Percentiles rank a stretch among this genome's conserved stretches.
phyloP scores from a whole-genome alignment of 2,329 filamentous ascomycete species.

The Fusarium sambucinum region DNA sequence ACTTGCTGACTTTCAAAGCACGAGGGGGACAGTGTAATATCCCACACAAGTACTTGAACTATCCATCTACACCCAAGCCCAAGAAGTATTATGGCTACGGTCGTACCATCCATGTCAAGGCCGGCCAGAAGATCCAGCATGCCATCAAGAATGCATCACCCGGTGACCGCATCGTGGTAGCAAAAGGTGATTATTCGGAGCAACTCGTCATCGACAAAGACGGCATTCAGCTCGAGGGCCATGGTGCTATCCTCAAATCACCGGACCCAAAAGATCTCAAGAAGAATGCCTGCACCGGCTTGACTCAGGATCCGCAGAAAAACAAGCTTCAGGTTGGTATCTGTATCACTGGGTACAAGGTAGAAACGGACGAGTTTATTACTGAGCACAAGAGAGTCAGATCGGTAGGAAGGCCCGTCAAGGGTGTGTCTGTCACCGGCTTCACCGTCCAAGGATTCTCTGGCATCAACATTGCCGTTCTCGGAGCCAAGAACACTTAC shows the following conservation, averaged over 20 bases:
- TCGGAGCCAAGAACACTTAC: conserved; percentile 49
- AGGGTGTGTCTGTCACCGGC: conserved; percentile 51
- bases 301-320: conserved; percentile 40
- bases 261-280: conserved; percentile 19
- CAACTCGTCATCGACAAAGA: conserved; percentile 53
- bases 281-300: conserved; percentile 50
- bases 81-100: conserved; percentile 9
- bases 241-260: conserved; percentile 45
- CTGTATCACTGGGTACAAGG: conserved; percentile 50
- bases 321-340: conserved; percentile 48
- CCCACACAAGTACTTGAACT: conserved; percentile 4
- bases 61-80: neutral
- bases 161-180: conserved; percentile 52
- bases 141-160: conserved; percentile 47
- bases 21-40: conserved; percentile 28
- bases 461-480: conserved; percentile 53
- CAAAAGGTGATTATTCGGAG: conserved; percentile 51
- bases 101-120: conserved; percentile 36
- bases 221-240: conserved; percentile 51
- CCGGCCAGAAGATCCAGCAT: conserved; percentile 48
- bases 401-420: conserved; percentile 45
- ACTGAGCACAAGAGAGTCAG: conserved; percentile 50
- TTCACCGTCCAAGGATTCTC: conserved; percentile 51
- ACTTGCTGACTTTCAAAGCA: conserved; percentile 11
- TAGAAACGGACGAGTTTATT: conserved; percentile 44